Conservation (phyloP, 495 filamentous ascomycete species). For the Evernia prunastri region DNA sequence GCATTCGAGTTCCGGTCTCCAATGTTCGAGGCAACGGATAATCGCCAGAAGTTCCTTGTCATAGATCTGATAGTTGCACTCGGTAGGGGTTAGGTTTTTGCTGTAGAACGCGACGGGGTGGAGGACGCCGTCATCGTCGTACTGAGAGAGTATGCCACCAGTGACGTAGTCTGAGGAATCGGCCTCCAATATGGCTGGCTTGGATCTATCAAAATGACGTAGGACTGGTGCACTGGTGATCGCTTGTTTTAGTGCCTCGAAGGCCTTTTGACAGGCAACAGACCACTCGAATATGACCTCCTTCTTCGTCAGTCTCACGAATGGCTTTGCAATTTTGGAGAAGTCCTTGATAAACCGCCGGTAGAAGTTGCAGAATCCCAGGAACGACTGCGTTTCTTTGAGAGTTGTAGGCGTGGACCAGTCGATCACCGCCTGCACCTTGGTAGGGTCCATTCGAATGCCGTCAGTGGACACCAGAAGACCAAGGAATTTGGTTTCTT, state of each 20-base stretch:
- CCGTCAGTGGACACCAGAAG: slow-evolving; percentile 26
- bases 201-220: slow-evolving; percentile 24
- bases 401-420: slow-evolving; percentile 24
- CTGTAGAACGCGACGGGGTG: too few species aligned
- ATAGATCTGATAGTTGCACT: too few species aligned
- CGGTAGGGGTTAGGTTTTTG: too few species aligned
- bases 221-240: slow-evolving; percentile 36
- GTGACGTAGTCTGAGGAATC: slow-evolving; percentile 26
- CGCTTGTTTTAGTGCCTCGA: slow-evolving; percentile 40
- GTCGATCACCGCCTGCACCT: slow-evolving; percentile 24
- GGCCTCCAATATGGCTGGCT: slow-evolving; percentile 24
- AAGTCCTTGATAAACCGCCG: slow-evolving; percentile 29
- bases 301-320: slow-evolving; percentile 24
- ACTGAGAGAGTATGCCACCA: slow-evolving; percentile 27
- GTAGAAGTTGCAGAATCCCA: slow-evolving; percentile 35
- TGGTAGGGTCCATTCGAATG: slow-evolving; percentile 24
- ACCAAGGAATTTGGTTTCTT: slow-evolving; percentile 25
- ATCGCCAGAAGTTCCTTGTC: slow-evolving; percentile 39
- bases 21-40: slow-evolving; percentile 31
- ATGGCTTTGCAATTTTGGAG: slow-evolving; percentile 18
- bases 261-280: slow-evolving; percentile 35
- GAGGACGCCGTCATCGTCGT: too few species aligned
- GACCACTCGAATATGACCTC: slow-evolving; percentile 16
- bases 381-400: slow-evolving; percentile 26
- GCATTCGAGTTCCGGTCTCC: slow-evolving; percentile 27